A percentile compares a stretch with the other conserved stretches of the same genome.
Evolutionary conservation across 345 rosid genomes (phyloP).

Genomic region (Isatis tinctoria): DNA sequence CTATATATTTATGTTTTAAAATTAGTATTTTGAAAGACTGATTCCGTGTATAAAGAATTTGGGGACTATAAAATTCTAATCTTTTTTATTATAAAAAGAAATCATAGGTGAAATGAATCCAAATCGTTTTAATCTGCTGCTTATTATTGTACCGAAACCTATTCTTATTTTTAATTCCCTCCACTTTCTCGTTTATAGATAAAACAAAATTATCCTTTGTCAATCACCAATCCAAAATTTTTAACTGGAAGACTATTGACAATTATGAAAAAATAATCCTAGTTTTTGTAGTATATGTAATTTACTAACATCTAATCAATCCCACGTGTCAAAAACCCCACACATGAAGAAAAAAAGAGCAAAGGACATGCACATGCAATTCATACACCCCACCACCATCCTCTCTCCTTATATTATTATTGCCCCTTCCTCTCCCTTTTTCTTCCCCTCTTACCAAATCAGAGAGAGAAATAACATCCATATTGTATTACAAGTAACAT

Average conservation of each 20-base stretch:
- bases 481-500: conserved; percentile 1
- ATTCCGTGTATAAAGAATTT: too few species aligned
- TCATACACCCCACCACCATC: conserved; percentile 25
- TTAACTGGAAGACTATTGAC: background rate
- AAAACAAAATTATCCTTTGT: background rate
- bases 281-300: conserved; percentile 3
- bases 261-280: background rate
- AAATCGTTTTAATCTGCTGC: background rate
- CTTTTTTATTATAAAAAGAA: background rate
- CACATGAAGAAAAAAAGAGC: conserved; percentile 14
- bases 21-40: too few species aligned
- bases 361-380: conserved; percentile 36
- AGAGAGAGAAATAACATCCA: conserved; percentile 9
- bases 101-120: background rate
- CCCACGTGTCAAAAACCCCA: conserved; percentile 32
- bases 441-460: conserved; percentile 31
- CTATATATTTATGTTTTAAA: too few species aligned
- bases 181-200: background rate
- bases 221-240: background rate
- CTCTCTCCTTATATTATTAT: conserved; percentile 26
- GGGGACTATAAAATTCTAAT: background rate
- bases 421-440: conserved; percentile 18
- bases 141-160: background rate
- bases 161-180: background rate
- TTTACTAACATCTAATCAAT: conserved; percentile 13